These are phyloP conservation scores for Tulasnella sp. DNA, from an alignment of 768 basidiomycete genomes.

Conservation along the genomic window DNA sequence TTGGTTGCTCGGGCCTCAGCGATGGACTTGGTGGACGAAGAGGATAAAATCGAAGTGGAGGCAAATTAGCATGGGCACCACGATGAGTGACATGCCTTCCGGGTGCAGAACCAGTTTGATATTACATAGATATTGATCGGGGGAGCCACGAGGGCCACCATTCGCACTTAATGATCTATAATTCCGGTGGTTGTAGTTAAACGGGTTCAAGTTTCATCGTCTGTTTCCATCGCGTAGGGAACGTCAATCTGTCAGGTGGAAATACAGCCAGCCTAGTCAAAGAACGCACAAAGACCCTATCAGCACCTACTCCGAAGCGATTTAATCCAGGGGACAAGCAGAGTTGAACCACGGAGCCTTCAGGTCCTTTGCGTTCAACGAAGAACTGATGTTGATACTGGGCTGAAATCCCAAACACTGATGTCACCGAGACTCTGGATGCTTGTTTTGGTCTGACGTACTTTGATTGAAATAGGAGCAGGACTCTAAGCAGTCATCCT, in stretches of 20 bases:
- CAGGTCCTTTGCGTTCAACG: not conserved
- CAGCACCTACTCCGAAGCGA: not conserved
- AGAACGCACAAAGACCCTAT: not conserved
- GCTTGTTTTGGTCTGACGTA: not conserved
- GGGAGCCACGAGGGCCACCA: not conserved
- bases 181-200: not conserved
- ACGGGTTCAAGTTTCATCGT: not conserved
- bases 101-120: no score
- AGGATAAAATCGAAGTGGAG: conserved; percentile 41
- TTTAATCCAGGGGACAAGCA: not conserved
- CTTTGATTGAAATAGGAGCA: not conserved
- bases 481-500: not conserved
- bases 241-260: not conserved
- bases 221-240: not conserved
- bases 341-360: not conserved
- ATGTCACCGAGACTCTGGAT: not conserved
- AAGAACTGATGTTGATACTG: not conserved
- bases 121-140: not conserved
- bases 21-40: not conserved
- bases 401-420: not conserved
- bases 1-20: conserved; percentile 12
- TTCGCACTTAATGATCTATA: not conserved
- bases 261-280: not conserved
- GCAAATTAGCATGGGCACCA: conserved; percentile 52
- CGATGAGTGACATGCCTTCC: conserved; percentile 36